Conservation (phyloP, 2,329 filamentous ascomycete genomes). For the Coleophoma eucalyptorum region DNA sequence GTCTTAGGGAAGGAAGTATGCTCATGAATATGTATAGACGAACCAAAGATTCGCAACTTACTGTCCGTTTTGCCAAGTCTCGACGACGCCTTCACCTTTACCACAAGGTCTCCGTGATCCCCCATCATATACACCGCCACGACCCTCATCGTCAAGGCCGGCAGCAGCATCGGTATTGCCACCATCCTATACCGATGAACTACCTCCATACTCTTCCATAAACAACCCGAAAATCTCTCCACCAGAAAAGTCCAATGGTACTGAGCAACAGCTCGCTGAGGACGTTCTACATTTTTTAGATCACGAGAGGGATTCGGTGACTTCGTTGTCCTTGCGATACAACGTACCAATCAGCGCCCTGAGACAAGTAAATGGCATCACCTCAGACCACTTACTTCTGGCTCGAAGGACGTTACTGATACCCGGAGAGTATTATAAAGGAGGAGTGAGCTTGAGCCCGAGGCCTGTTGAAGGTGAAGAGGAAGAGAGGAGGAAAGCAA, state of each 20-base stretch:
- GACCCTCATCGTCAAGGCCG: slow-evolving; percentile 16
- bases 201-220: slow-evolving; percentile 19
- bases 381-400: slow-evolving; percentile 65
- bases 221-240: slow-evolving; percentile 3
- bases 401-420: slow-evolving; percentile 69
- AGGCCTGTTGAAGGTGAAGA: slow-evolving; percentile 70
- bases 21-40: slow-evolving; percentile 10
- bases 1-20: no score
- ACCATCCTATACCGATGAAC: slow-evolving; percentile 33
- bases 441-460: slow-evolving; percentile 64
- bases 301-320: slow-evolving; percentile 62
- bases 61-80: slow-evolving; percentile 75
- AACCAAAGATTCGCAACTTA: slow-evolving; percentile 33
- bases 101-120: slow-evolving; percentile 64
- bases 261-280: slow-evolving; percentile 33
- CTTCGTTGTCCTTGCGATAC: slow-evolving; percentile 69
- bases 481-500: slow-evolving; percentile 66
- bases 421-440: slow-evolving; percentile 66
- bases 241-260: slow-evolving; percentile 17
- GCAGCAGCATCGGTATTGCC: slow-evolving; percentile 18
- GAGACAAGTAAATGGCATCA: slow-evolving; percentile 64
- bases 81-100: slow-evolving; percentile 53
- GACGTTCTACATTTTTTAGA: slow-evolving; percentile 75
- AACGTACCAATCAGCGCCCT: slow-evolving; percentile 60
- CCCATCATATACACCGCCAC: slow-evolving; percentile 52